phyloP scores from a whole-genome alignment of 768 basidiomycete species.

The Lactarius hatsudake region DNA sequence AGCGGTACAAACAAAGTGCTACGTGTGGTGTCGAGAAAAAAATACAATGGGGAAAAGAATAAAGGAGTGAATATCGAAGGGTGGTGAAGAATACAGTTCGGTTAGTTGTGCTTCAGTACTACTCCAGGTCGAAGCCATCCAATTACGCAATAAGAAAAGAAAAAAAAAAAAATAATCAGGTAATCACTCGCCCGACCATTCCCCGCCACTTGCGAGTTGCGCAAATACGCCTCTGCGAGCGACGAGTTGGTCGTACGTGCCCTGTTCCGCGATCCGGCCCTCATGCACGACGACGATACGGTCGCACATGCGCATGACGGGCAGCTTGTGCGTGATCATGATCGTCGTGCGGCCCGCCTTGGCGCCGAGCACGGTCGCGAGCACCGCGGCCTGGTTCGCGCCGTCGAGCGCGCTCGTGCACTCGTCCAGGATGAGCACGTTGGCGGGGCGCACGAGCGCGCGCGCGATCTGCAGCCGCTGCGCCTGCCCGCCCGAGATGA shows the following conservation, averaged over 20 bases:
- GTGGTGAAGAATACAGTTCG: not conserved
- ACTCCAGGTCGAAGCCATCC: conserved; percentile 16
- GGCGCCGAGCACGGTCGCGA: conserved; percentile 68
- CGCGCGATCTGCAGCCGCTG: conserved; percentile 91
- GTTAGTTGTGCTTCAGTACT: conserved; percentile 9
- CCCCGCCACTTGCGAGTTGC: conserved; percentile 73
- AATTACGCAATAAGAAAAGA: not conserved
- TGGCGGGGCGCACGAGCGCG: conserved; percentile 72
- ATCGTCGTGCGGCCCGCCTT: conserved; percentile 77
- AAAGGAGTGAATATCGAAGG: conserved; percentile 20
- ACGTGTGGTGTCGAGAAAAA: not conserved
- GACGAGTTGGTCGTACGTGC: conserved; percentile 69
- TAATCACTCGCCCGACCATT: conserved; percentile 44
- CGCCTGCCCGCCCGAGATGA: conserved; percentile 92
- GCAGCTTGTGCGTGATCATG: conserved; percentile 91
- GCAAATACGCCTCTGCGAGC: conserved; percentile 69
- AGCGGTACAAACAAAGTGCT: conserved; percentile 7
- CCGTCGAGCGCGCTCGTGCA: conserved; percentile 91
- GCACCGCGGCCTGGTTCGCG: conserved; percentile 76
- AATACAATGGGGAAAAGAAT: not conserved
- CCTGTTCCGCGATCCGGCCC: conserved; percentile 78
- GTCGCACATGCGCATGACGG: conserved; percentile 91
- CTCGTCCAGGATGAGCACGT: conserved; percentile 85
- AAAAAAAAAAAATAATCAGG: not conserved
- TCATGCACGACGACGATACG: conserved; percentile 76